A percentile compares a stretch with the other conserved stretches of the same genome.
Evolutionary conservation across 2,329 filamentous ascomycete genomes (phyloP).

Genomic region (Alternaria tenuissima): DNA sequence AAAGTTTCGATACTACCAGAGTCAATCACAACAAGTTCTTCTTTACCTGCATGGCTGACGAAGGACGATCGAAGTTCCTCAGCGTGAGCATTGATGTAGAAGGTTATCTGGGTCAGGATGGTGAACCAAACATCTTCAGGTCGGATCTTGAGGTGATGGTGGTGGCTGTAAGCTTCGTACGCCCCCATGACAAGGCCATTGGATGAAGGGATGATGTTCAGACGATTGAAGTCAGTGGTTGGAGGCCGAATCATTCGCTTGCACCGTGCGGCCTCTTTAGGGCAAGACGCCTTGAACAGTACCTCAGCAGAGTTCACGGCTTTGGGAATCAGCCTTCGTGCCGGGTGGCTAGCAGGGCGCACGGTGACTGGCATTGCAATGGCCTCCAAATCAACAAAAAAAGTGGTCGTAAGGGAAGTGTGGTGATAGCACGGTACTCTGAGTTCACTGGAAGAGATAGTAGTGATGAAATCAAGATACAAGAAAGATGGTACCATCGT

Average conservation of each 20-base stretch:
- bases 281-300: neutral
- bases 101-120: neutral
- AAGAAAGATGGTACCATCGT: neutral
- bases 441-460: neutral
- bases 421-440: neutral
- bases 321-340: neutral
- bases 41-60: neutral
- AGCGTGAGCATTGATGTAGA: neutral
- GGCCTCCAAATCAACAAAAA: neutral
- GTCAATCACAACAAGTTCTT: neutral
- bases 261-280: neutral
- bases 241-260: neutral
- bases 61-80: neutral
- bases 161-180: neutral
- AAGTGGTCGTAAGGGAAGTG: neutral
- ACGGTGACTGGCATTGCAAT: neutral
- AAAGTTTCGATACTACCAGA: neutral
- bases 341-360: neutral
- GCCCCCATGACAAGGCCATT: neutral
- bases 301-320: neutral
- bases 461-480: fast-evolving
- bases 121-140: neutral
- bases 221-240: neutral
- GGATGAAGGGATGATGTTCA: neutral
- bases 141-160: neutral